Evolutionary conservation across 495 filamentous ascomycete species (phyloP), one percentile per base, ranked within the genome.

Genomic region (Cairneyella variabilis): DNA sequence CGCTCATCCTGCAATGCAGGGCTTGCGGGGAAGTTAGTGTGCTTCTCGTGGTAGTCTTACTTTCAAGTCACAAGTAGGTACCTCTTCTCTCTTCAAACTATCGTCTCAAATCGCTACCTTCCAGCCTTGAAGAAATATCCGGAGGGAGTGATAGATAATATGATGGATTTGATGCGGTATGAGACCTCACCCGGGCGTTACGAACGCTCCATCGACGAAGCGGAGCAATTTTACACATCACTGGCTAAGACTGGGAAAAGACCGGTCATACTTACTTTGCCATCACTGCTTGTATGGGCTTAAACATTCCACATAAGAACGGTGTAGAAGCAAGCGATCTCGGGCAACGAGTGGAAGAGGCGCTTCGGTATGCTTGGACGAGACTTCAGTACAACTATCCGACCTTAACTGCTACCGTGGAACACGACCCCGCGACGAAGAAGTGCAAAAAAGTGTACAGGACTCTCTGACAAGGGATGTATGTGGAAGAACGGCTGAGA

Each of bases 131-230:
- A n/a, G n/a, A n/a, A n/a, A n/a, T n/a, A n/a, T n/a, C n/a, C n/a
- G n/a, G n/a, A n/a, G n/a, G n/a, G n/a, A n/a, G n/a, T n/a, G n/a
- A n/a, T n/a, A n/a, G n/a, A n/a, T n/a, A n/a, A n/a, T n/a, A n/a
- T n/a, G n/a, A n/a, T n/a, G n/a, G n/a, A n/a, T n/a, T n/a, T n/a
- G n/a, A n/a, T n/a, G n/a, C n/a, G 68, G 68, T 48, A 53, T 1
- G 39, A 65, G 34, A 55, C 57, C 11, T 7, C 22, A 17, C 48
- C 50, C 21, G 64, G 66, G 0, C 16, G 53, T 5, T 78, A 69
- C 68, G 66, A 71, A 57, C 67, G 75, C 0, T 66, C 70, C 36
- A 60, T 71, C 32, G 74, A 78, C 50, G 75, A 76, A 43, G 63
- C 58, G 0, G 75, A 78, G 53, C 61, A 62, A 36, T 69, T 71